phyloP scores from a whole-genome alignment of 345 rosid species.

The Cardamine resedifolia region DNA sequence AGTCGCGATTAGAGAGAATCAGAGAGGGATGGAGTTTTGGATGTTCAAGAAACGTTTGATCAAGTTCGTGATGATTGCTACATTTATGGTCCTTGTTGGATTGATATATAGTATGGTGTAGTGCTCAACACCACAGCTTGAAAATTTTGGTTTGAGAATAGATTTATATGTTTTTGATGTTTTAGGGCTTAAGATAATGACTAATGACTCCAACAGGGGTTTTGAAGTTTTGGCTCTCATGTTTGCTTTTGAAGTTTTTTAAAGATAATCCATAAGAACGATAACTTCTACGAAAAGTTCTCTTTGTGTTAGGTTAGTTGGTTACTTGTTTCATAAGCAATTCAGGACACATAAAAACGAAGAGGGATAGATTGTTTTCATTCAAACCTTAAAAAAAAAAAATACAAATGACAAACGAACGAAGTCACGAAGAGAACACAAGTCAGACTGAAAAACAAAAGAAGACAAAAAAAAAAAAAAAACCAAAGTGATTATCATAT shows the following conservation, averaged over 20 bases:
- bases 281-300: not conserved
- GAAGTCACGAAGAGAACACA: conserved; percentile 2
- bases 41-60: not conserved
- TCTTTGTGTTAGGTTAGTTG: not conserved
- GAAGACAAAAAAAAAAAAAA: not conserved
- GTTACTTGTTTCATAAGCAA: not conserved
- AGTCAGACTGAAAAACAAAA: not conserved
- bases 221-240: not conserved
- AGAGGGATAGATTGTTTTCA: not conserved
- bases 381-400: not conserved
- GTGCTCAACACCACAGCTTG: not conserved
- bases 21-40: not conserved
- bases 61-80: not conserved
- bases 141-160: not conserved
- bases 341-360: not conserved
- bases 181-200: not conserved
- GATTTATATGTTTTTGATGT: not conserved
- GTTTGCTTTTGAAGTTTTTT: not conserved
- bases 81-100: not conserved
- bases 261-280: not conserved
- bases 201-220: not conserved
- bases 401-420: conserved; percentile 10
- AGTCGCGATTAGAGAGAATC: not conserved
- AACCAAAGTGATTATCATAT: conserved; percentile 5
- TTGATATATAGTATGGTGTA: not conserved